These are phyloP conservation scores for Alternaria novae-zelandiae DNA, from an alignment of 2,329 filamentous ascomycete species.

Conservation along the genomic window DNA sequence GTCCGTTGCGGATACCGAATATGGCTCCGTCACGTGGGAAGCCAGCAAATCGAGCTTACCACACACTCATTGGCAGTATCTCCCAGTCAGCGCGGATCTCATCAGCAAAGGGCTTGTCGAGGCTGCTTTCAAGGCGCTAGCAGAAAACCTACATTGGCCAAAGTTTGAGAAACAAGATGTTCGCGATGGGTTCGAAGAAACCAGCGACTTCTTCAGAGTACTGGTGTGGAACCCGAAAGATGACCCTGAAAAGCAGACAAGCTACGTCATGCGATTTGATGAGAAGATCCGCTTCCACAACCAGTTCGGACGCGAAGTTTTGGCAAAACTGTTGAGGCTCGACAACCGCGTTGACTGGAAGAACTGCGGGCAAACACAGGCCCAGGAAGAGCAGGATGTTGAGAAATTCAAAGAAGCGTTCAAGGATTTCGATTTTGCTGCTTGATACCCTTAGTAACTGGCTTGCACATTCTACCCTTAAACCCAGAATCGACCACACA, in stretches of 20 bases:
- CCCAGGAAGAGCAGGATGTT: slow-evolving; percentile 81
- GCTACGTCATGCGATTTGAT: slow-evolving; percentile 76
- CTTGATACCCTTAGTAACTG: slow-evolving; percentile 2
- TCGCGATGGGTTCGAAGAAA: slow-evolving; percentile 52
- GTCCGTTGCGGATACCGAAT: slow-evolving; percentile 56
- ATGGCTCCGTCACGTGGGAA: slow-evolving; percentile 91
- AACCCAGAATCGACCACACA: no score
- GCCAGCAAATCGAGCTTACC: slow-evolving; percentile 82
- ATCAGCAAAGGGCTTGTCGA: slow-evolving; percentile 79
- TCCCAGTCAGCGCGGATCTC: slow-evolving; percentile 74
- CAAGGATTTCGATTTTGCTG: slow-evolving; percentile 84
- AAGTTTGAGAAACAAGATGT: slow-evolving; percentile 55
- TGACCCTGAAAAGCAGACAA: slow-evolving; percentile 65
- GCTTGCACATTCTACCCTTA: not conserved
- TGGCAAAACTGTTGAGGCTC: slow-evolving; percentile 84
- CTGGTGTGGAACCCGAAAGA: slow-evolving; percentile 74
- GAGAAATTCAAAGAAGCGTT: slow-evolving; percentile 82
- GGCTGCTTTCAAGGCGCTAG: slow-evolving; percentile 86
- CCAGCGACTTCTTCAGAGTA: slow-evolving; percentile 75
- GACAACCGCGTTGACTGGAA: slow-evolving; percentile 84
- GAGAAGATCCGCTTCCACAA: slow-evolving; percentile 80
- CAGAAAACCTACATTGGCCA: slow-evolving; percentile 73
- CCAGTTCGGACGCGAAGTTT: slow-evolving; percentile 85
- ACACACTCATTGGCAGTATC: slow-evolving; percentile 92
- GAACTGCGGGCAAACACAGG: slow-evolving; percentile 77